These are phyloP conservation scores for Nitzschia sp. DNA, from an alignment of 108 stramenopile genomes.

Conservation along the genomic window DNA sequence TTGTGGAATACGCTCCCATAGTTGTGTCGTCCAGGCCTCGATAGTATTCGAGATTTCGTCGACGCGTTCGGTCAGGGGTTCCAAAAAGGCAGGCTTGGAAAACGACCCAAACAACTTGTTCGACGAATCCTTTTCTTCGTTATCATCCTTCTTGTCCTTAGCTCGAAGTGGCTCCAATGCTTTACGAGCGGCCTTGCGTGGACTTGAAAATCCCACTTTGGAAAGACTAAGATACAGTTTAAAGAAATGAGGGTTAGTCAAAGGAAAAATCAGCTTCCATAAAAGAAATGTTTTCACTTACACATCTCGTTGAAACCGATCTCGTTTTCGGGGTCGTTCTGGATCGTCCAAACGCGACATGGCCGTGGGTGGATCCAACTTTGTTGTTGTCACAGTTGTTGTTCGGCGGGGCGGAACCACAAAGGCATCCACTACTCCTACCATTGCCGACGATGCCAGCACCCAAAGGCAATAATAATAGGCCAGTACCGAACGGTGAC, in stretches of 20 bases:
- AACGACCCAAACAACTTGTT: background rate
- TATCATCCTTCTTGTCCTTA: background rate
- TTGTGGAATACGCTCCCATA: slow-evolving; percentile 14
- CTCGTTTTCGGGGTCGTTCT: slow-evolving; percentile 7
- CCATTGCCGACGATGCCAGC: too few relatives aligned
- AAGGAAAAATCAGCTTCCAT: background rate
- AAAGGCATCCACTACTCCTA: background rate
- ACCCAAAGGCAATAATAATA: too few relatives aligned
- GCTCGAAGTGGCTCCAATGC: background rate
- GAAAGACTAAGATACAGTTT: background rate
- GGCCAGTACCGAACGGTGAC: too few relatives aligned
- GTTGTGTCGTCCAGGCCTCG: background rate
- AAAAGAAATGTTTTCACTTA: background rate
- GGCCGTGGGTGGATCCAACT: background rate
- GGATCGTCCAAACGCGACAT: background rate
- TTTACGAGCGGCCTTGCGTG: background rate
- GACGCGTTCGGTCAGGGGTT: background rate
- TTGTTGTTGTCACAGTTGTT: background rate
- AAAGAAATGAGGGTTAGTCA: background rate
- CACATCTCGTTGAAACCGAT: slow-evolving; percentile 11
- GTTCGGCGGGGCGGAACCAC: background rate
- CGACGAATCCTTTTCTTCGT: background rate
- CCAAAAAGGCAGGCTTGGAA: background rate
- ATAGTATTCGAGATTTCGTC: background rate
- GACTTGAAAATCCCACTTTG: background rate